These are phyloP conservation scores for Caryopteris hybrid DNA, from an alignment of 305 asterid species.

Conservation along the genomic window DNA sequence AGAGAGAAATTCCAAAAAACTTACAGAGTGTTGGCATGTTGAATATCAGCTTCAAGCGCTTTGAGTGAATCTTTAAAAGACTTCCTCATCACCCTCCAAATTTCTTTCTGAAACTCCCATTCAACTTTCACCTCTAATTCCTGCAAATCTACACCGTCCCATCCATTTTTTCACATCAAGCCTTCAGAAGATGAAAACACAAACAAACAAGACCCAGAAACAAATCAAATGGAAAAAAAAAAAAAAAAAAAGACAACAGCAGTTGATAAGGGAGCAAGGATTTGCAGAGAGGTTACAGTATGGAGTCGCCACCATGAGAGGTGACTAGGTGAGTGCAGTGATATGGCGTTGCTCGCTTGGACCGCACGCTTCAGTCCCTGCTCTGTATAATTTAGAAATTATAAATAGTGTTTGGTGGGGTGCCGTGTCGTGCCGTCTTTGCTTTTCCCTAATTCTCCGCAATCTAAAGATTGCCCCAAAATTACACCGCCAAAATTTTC, in stretches of 20 bases:
- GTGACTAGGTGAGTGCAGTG: conserved; percentile 19
- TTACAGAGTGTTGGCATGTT: conserved; percentile 81
- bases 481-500: not conserved
- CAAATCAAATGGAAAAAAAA: not conserved
- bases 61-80: conserved; percentile 78
- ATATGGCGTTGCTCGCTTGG: conserved; percentile 26
- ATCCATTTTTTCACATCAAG: not conserved
- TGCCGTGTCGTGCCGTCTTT: conserved; percentile 21
- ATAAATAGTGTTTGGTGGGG: conserved; percentile 18
- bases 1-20: not conserved
- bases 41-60: conserved; percentile 92
- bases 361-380: conserved; percentile 33
- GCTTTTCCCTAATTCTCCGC: conserved; percentile 7
- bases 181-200: not conserved
- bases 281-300: not conserved
- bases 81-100: conserved; percentile 59
- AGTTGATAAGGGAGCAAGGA: not conserved
- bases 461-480: conserved; percentile 10
- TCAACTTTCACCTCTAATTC: conserved; percentile 21
- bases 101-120: conserved; percentile 40
- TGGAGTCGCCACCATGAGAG: conserved; percentile 2
- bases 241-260: not conserved
- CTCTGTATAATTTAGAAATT: not conserved
- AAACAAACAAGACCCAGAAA: conserved; percentile 1
- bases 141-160: not conserved